Percentiles rank a stretch among this genome's conserved stretches.
Conservation (phyloP, 2,329 filamentous ascomycete species). For the Penicillium sp. region DNA sequence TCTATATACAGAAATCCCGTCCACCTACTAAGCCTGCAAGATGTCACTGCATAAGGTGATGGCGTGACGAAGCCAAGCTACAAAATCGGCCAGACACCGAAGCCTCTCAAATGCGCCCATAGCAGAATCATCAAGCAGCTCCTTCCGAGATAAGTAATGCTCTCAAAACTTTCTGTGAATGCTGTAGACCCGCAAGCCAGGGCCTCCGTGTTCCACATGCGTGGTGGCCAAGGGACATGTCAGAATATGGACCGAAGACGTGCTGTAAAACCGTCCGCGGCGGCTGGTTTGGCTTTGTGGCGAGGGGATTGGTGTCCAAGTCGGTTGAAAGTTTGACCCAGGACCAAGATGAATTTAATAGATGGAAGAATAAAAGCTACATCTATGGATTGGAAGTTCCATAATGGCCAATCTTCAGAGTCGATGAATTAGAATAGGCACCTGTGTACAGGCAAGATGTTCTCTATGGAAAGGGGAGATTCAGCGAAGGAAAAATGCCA, state of each 20-base stretch:
- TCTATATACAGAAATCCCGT: neutral
- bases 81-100: conserved; percentile 4
- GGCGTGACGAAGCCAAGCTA: conserved; percentile 17
- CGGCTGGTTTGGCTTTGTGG: neutral
- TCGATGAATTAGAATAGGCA: conserved; percentile 16
- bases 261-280: neutral
- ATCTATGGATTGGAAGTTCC: neutral
- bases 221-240: conserved; percentile 10
- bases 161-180: neutral
- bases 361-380: neutral
- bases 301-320: neutral
- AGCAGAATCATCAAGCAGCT: neutral
- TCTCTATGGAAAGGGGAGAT: too few relatives aligned
- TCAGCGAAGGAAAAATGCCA: too few relatives aligned
- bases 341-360: neutral
- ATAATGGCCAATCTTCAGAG: conserved; percentile 8
- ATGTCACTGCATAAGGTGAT: conserved; percentile 20
- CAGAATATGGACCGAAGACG: conserved; percentile 22
- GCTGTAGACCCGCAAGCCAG: neutral
- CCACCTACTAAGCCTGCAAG: conserved; percentile 12
- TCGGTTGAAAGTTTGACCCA: too few relatives aligned
- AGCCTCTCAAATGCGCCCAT: neutral
- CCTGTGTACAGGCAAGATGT: conserved; percentile 6
- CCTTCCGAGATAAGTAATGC: conserved; percentile 1
- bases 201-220: neutral